Conservation (phyloP, 108 stramenopile genomes). For the Conticribra weissflogii region DNA sequence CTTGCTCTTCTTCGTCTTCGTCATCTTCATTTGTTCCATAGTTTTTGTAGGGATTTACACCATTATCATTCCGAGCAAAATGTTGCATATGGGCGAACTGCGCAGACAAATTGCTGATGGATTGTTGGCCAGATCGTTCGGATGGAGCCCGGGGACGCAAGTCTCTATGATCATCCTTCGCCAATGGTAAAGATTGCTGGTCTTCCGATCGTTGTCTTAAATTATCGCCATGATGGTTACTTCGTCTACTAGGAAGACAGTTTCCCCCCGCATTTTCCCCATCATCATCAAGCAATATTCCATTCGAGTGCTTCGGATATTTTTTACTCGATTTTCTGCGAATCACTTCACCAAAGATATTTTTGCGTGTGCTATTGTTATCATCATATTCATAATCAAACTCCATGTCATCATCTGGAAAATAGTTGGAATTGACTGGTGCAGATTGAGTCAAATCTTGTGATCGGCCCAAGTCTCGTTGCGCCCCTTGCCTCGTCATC, state of each 20-base stretch:
- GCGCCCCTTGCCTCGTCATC: constrained; percentile 1
- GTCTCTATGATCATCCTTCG: no score
- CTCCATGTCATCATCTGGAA: not conserved
- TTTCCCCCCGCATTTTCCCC: not conserved
- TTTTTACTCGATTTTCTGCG: not conserved
- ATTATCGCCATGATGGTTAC: no score
- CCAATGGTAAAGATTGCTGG: no score
- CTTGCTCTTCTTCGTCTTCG: not conserved
- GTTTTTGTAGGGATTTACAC: not conserved
- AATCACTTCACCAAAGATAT: constrained; percentile 5
- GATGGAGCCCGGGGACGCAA: no score
- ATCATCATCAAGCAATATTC: not conserved
- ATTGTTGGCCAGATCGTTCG: no score
- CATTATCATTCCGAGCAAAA: not conserved
- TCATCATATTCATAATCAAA: not conserved
- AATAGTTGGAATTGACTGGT: no score
- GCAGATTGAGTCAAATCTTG: no score
- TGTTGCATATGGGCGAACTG: not conserved
- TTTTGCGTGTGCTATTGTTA: not conserved
- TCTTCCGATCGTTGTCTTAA: no score
- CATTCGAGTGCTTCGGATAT: not conserved
- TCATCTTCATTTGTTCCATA: not conserved
- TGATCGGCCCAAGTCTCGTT: no score
- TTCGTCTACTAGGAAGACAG: no score
- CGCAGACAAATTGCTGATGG: not conserved